Evolutionary conservation across 495 filamentous ascomycete genomes (phyloP).

Genomic region (Hypoxylon subgilvum): DNA sequence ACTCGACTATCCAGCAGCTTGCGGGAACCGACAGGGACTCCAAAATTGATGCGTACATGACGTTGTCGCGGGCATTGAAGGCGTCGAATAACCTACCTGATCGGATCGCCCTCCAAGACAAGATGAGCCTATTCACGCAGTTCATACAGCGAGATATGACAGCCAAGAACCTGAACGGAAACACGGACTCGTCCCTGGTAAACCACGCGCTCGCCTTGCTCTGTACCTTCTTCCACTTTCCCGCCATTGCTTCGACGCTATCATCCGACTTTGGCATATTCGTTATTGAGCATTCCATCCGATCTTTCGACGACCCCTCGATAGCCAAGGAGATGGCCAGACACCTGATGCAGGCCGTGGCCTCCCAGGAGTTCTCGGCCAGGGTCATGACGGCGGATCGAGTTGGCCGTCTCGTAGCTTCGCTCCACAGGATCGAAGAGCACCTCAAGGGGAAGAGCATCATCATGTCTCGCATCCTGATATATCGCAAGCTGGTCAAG

Average conservation of each 20-base stretch:
- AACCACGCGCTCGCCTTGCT: conserved; percentile 78
- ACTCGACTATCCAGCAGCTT: conserved; percentile 80
- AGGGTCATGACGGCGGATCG: conserved; percentile 75
- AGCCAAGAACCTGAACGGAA: conserved; percentile 57
- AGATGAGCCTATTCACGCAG: conserved; percentile 73
- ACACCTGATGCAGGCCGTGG: conserved; percentile 77
- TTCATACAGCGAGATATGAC: conserved; percentile 81
- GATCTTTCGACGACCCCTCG: conserved; percentile 59
- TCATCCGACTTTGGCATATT: conserved; percentile 78
- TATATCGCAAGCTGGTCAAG: conserved; percentile 75
- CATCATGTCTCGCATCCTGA: conserved; percentile 69
- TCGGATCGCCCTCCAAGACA: conserved; percentile 70
- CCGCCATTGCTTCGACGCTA: conserved; percentile 66
- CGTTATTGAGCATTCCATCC: conserved; percentile 78
- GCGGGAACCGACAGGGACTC: conserved; percentile 69
- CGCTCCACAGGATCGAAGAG: conserved; percentile 73
- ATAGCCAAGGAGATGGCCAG: conserved; percentile 77
- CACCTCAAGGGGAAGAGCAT: conserved; percentile 78
- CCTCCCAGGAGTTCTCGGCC: conserved; percentile 74
- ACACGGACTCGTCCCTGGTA: conserved; percentile 66
- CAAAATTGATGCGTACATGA: conserved; percentile 84
- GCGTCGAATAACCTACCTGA: conserved; percentile 79
- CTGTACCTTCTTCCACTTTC: conserved; percentile 71
- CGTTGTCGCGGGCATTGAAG: conserved; percentile 74
- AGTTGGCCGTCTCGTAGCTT: conserved; percentile 68